A percentile compares a stretch with the other conserved stretches of the same genome.
phyloP scores from a whole-genome alignment of 1,139 yeast genomes.

The Taiozyma sp. region DNA sequence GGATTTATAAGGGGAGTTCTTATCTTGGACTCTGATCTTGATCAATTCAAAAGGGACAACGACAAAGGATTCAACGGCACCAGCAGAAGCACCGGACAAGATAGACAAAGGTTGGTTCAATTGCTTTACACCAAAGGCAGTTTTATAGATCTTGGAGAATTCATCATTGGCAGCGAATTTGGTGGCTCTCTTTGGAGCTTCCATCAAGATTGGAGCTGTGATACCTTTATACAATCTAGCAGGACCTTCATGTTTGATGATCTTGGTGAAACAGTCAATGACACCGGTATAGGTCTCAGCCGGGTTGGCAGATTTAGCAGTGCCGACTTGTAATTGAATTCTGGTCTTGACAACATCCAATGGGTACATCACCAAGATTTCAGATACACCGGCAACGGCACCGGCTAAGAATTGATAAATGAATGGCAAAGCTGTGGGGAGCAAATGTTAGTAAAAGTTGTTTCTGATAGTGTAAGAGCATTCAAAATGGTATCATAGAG shows the following conservation, averaged over 20 bases:
- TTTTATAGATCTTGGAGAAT: slow-evolving; percentile 84
- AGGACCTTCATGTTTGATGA: slow-evolving; percentile 80
- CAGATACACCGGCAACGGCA: slow-evolving; percentile 97
- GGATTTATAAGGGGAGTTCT: slow-evolving; percentile 73
- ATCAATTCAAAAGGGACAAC: slow-evolving; percentile 94
- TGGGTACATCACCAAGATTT: slow-evolving; percentile 96
- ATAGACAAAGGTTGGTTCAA: slow-evolving; percentile 82
- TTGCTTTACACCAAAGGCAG: slow-evolving; percentile 58
- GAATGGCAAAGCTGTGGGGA: slow-evolving; percentile 60
- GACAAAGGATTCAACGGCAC: slow-evolving; percentile 93
- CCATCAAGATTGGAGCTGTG: slow-evolving; percentile 95
- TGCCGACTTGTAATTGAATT: slow-evolving; percentile 79
- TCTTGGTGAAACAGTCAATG: slow-evolving; percentile 75
- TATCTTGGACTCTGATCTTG: slow-evolving; percentile 87
- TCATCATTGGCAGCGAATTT: slow-evolving; percentile 98
- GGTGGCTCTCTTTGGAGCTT: slow-evolving; percentile 98
- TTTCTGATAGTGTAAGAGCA: background rate
- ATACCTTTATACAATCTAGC: slow-evolving; percentile 87
- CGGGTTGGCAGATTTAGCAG: slow-evolving; percentile 26
- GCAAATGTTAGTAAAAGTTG: slow-evolving; percentile 3
- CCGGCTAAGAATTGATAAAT: slow-evolving; percentile 89
- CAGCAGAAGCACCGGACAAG: slow-evolving; percentile 96
- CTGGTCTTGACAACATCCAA: slow-evolving; percentile 97
- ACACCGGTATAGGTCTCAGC: slow-evolving; percentile 67
- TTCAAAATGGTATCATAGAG: background rate